Percentiles rank a stretch among this genome's conserved stretches.
phyloP scores from a whole-genome alignment of 306 rosid genomes.

The Quercus berberidifolia region DNA sequence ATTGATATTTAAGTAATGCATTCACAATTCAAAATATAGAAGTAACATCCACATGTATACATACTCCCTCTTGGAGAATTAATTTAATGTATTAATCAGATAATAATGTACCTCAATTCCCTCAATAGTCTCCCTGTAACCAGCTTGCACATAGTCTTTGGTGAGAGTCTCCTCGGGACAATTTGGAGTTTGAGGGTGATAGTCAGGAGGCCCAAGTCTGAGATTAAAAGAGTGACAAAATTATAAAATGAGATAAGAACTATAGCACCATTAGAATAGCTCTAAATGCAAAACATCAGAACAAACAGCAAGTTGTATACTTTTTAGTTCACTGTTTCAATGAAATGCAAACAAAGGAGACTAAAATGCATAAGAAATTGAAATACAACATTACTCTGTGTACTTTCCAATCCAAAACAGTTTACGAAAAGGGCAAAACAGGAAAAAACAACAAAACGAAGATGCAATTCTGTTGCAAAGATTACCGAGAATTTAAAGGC shows the following conservation, averaged over 20 bases:
- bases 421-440: background rate
- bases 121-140: conserved; percentile 86
- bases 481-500: conserved; percentile 69
- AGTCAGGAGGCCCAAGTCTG: conserved; percentile 98
- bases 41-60: background rate
- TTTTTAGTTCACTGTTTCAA: background rate
- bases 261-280: background rate
- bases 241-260: conserved; percentile 2
- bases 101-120: conserved; percentile 73
- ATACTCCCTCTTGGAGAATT: background rate
- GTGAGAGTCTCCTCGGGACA: conserved; percentile 93
- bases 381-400: background rate
- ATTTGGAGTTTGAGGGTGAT: conserved; percentile 69
- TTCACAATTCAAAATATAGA: background rate
- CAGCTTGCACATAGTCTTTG: conserved; percentile 69
- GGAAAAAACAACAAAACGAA: background rate
- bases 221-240: conserved; percentile 26
- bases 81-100: background rate
- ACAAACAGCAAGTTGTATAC: background rate
- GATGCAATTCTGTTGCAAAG: conserved; percentile 18
- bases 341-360: background rate
- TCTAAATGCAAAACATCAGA: background rate
- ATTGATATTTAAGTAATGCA: background rate
- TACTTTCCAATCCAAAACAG: background rate
- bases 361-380: background rate